Base-by-base conservation (phyloP, 257 asterid genomes). In the Nicotiana noctiflora region DNA sequence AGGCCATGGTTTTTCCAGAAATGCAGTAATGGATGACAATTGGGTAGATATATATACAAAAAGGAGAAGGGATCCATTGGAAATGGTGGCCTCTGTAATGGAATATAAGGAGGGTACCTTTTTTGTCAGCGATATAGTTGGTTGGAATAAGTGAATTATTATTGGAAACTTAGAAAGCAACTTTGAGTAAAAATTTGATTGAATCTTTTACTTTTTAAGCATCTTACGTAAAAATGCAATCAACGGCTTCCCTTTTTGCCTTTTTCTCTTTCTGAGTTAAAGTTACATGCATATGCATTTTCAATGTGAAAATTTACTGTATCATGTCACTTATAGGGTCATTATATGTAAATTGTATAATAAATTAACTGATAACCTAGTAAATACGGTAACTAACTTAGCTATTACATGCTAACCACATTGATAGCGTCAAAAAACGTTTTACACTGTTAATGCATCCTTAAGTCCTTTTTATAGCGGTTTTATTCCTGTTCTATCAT, bases 131-230 rank as follows among this genome's bases (percentile, higher is more conserved):
- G 17, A 10, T 32, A 60, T 53, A 15, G 83, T 80, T 80, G 9
- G 78, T 59, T 77, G 80, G 72, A 81, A 57, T 80, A 37, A 64
- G 77, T 61, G 59, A 60, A 17, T 67, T 44, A 81, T 84, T 76
- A 37, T 77, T 81, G 72, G 34, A 3, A 67, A 19, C 80, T 79
- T 74, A 27, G 82, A 79, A 82, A 84, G 80, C 79, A 75, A 81
- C 55, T 17, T 61, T 23, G 31, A 61, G 18, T 61, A 59, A 6
- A 18, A 0, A 1, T 59, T 59, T 8, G 29, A 9, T 8, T 21
- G 14, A 59, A 59, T 59, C 29, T 34, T 19, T 11, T 12, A 3
- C 6, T 64, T 64, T 64, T 17, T 14, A 62, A 62, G 40, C 40
- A 25, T 27, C 40, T 65, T 65, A 8, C 49, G 49, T 65, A 32